Evolutionary conservation across 345 rosid species (phyloP).

Genomic region (Salix udensis): DNA sequence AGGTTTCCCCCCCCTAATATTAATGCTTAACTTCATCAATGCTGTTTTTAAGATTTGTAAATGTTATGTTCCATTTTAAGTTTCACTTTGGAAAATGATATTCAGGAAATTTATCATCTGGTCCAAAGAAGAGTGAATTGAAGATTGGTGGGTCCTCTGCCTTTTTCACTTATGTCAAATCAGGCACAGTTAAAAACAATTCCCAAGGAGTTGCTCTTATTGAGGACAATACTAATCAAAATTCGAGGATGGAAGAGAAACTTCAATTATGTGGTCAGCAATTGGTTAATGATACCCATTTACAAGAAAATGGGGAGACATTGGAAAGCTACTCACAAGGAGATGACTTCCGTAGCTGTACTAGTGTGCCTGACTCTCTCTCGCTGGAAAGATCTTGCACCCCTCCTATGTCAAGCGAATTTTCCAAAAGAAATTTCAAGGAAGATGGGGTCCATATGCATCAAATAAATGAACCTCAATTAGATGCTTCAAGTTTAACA

Average conservation of each 20-base stretch:
- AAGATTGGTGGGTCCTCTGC: conserved; percentile 91
- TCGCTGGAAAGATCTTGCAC: conserved; percentile 61
- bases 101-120: conserved; percentile 63
- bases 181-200: conserved; percentile 39
- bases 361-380: conserved; percentile 48
- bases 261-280: conserved; percentile 27
- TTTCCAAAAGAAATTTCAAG: conserved; percentile 37
- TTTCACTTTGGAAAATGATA: conserved; percentile 3
- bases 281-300: conserved; percentile 30
- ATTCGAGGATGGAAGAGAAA: conserved; percentile 34
- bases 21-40: background rate
- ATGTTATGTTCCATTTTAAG: background rate
- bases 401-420: conserved; percentile 53
- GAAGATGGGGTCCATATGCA: conserved; percentile 41
- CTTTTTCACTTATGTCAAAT: conserved; percentile 85
- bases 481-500: conserved; percentile 44
- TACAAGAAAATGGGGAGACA: conserved; percentile 47
- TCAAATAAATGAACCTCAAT: conserved; percentile 44
- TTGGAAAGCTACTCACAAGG: conserved; percentile 52
- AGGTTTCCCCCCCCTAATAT: background rate
- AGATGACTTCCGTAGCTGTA: conserved; percentile 52
- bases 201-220: conserved; percentile 17
- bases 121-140: conserved; percentile 74
- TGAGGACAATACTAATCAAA: conserved; percentile 26
- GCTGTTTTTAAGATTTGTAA: background rate